Evolutionary conservation across 768 basidiomycete genomes (phyloP), one percentile per base, ranked within the genome.

Genomic region (Lentinula boryana): DNA sequence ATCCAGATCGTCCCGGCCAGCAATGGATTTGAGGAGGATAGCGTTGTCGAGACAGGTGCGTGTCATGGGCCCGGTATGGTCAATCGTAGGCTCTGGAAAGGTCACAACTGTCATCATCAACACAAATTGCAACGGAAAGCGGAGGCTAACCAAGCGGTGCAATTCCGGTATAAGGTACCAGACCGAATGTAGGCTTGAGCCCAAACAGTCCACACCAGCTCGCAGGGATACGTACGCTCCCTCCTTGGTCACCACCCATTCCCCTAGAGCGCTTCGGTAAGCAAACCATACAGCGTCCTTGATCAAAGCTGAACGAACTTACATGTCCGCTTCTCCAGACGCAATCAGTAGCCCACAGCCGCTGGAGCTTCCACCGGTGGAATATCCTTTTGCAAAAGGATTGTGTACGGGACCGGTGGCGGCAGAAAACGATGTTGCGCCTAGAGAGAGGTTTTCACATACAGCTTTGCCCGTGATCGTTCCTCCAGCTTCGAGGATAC

Each of bases 201-300:
- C 57, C 57, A 33, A 15, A 46, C 18, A 58, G 8, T 18, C 57
- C 57, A 49, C 57, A 58, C 57, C 57, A 52, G 59, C 52, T 60
- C 23, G 46, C 40, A 16, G 52, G 50, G 2, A 53, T n/a, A 12
- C 59, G 23, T 16, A 60, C 35, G 40, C 50, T 52, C n/a, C 59
- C 59, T n/a, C 59, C 59, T 35, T 60, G 59, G 27, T 60, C 59
- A 2, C 59, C 59, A n/a, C 59, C 59, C n/a, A 60, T 60, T 16
- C 18, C 59, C 48, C 55, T 56, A 56, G 16, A 12, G 12, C 13
- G 13, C 48, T 32, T 13, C 13, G 5, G 53, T 16, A n/a, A 33
- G 9, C 0, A 2, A 8, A 52, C 1, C 10, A 13, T 8, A 38
- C 7, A 8, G 1, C 0, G 36, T 38, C 13, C 13, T 8, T 38